phyloP scores from a whole-genome alignment of 2,329 filamentous ascomycete species.

The Penicillium polonicum region DNA sequence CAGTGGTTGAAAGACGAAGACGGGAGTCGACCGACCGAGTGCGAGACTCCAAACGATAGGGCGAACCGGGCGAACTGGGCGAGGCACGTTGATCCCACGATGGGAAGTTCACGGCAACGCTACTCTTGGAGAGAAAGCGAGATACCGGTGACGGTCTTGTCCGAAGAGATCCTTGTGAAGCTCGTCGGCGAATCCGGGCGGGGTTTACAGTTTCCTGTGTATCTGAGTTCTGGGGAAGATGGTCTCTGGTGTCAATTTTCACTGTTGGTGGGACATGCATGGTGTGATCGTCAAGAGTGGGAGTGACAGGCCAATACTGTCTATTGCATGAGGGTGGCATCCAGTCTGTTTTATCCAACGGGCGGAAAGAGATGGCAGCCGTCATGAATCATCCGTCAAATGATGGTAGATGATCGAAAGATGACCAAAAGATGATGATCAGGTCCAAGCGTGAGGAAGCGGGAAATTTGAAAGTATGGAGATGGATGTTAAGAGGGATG shows the following conservation, averaged over 20 bases:
- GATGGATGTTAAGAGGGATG: conserved; percentile 4
- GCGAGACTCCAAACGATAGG: conserved; percentile 27
- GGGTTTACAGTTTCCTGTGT: conserved; percentile 17
- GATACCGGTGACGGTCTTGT: conserved; percentile 37
- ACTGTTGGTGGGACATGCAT: conserved; percentile 30
- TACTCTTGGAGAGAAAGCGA: conserved; percentile 38
- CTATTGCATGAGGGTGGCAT: conserved; percentile 38
- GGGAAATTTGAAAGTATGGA: conserved; percentile 7
- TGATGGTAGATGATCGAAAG: neutral
- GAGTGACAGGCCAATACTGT: conserved; percentile 26
- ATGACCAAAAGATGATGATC: neutral
- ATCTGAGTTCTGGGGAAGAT: conserved; percentile 23
- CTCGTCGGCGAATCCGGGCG: conserved; percentile 35
- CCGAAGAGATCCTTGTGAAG: conserved; percentile 38
- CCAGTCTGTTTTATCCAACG: conserved; percentile 26
- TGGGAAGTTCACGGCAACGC: conserved; percentile 49
- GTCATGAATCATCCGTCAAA: conserved; percentile 17
- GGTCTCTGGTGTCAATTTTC: conserved; percentile 23
- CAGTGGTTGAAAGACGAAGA: conserved; percentile 37
- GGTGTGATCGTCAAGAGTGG: conserved; percentile 26
- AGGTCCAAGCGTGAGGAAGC: neutral
- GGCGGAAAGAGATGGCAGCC: conserved; percentile 15
- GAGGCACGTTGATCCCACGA: conserved; percentile 51
- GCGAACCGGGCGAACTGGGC: conserved; percentile 25
- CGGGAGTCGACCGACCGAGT: conserved; percentile 31